These are phyloP conservation scores for Tympanopsis confertula DNA, from an alignment of 2,329 filamentous ascomycete genomes.

Conservation along the genomic window DNA sequence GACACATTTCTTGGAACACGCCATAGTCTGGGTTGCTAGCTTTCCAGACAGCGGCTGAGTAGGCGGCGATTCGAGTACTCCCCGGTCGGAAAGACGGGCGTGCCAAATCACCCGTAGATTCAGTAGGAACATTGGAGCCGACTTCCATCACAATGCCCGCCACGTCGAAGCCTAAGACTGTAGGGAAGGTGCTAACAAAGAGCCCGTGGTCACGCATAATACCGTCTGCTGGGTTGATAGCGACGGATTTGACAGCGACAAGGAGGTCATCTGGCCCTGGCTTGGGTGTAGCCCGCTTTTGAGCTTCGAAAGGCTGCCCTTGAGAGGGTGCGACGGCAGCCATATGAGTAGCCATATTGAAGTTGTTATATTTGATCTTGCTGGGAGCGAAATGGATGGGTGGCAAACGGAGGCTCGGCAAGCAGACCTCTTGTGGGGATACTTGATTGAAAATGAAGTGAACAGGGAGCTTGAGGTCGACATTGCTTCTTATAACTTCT, in stretches of 20 bases:
- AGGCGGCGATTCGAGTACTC: constrained; percentile 24
- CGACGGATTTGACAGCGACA: constrained; percentile 31
- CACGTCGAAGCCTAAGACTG: constrained; percentile 28
- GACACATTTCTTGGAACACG: constrained; percentile 27
- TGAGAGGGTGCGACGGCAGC: constrained; percentile 23
- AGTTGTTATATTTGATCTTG: not conserved
- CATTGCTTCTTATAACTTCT: constrained; percentile 3
- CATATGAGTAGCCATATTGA: constrained; percentile 23
- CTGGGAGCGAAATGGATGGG: not conserved
- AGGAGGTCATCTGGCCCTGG: constrained; percentile 33
- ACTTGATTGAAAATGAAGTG: not conserved
- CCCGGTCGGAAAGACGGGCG: constrained; percentile 14
- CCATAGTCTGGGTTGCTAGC: constrained; percentile 31
- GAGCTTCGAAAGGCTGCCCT: constrained; percentile 22
- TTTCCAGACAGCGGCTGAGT: constrained; percentile 25
- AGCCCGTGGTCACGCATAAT: constrained; percentile 28
- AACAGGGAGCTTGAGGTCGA: not conserved
- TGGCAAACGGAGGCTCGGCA: constrained; percentile 1
- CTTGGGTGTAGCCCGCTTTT: constrained; percentile 25
- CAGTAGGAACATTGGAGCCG: constrained; percentile 22
- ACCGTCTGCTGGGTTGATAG: constrained; percentile 33
- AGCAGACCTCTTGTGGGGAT: too few relatives aligned
- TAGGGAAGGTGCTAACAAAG: constrained; percentile 25
- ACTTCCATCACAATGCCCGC: constrained; percentile 27
- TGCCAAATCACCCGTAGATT: constrained; percentile 3